Base-by-base conservation (phyloP, 768 basidiomycete species). In the Tricholoma bakamatsutake region DNA sequence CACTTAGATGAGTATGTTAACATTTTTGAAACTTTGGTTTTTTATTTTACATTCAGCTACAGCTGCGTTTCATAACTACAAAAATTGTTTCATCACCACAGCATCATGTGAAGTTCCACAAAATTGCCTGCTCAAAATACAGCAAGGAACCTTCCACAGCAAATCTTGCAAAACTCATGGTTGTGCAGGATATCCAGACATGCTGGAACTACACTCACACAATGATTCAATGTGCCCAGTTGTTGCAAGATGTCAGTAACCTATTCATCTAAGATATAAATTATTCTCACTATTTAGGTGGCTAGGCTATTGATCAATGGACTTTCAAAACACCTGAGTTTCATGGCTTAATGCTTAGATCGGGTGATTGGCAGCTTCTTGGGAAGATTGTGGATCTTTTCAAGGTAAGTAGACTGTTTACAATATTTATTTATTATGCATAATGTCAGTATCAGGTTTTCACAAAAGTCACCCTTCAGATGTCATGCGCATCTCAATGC, bases 241-340 rank as follows among this genome's bases (percentile, higher is more conserved):
- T 65, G 0, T 55, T 69, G 0, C 54, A 56, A 50, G 54, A 73
- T 50, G 71, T 71, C 45, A 21, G 59, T 21, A 40, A n/a, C 40
- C 5, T 40, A 17, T 40, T 40, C 40, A 17, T 40, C 7, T 40
- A n/a, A 40, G 39, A 40, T 40, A 40, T 40, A 18, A 17, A 17
- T 40, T 40, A 40, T 40, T 40, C n/a, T 40, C 40, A 40, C 40
- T 48, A 33, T 48, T 48, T 48, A 27, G 30, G 24, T 9, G 2
- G 47, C 31, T 40, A 73, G 73, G 69, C 69, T 1, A 68, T 73
- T 47, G 61, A 72, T 35, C 53, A 35, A 30, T 74, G 72, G 70
- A 65, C 68, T 9, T 56, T 66, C 39, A 53, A 66, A 17, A 57
- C 50, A 5, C 50, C 49, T 2, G 61, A 59, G n/a, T n/a, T 40